A percentile compares a stretch with the other conserved stretches of the same genome.
Evolutionary conservation across 1,139 yeast genomes (phyloP).

Genomic region (Hemisphaericaspora subhashii): DNA sequence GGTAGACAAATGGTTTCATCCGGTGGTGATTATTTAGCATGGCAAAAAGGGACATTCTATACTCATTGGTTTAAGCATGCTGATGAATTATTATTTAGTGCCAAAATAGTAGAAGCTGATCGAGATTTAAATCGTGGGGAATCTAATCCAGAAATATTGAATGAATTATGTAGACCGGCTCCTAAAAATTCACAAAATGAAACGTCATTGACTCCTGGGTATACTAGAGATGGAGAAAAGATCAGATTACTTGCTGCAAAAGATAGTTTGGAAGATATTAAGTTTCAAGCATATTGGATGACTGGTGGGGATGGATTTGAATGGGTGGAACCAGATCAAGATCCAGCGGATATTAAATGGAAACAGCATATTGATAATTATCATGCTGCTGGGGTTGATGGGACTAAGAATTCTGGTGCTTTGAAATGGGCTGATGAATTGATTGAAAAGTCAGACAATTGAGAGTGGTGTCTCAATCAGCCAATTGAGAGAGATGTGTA

Average conservation of each 20-base stretch:
- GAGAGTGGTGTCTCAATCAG: no score
- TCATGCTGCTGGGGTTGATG: slow-evolving; percentile 21
- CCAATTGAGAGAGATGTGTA: no score
- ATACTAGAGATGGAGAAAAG: slow-evolving; percentile 39
- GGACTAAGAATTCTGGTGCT: slow-evolving; percentile 17
- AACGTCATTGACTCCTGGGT: slow-evolving; percentile 33
- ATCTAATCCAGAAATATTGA: slow-evolving; percentile 33
- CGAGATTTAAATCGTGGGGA: slow-evolving; percentile 49
- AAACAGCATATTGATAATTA: slow-evolving; percentile 31
- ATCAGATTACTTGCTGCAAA: slow-evolving; percentile 41
- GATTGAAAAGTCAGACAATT: slow-evolving; percentile 19
- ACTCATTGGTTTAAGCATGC: slow-evolving; percentile 65
- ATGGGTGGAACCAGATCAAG: slow-evolving; percentile 82
- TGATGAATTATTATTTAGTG: slow-evolving; percentile 67
- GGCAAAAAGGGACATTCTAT: slow-evolving; percentile 68
- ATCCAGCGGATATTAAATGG: slow-evolving; percentile 71
- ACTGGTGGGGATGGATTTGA: slow-evolving; percentile 73
- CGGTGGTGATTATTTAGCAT: slow-evolving; percentile 59
- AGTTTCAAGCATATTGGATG: slow-evolving; percentile 75
- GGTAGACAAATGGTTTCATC: slow-evolving; percentile 47
- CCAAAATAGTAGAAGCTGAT: slow-evolving; percentile 68
- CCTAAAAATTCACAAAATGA: slow-evolving; percentile 26
- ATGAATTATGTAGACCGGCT: slow-evolving; percentile 39
- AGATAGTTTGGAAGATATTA: slow-evolving; percentile 52
- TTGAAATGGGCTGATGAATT: slow-evolving; percentile 41